Evolutionary conservation across 148 eudicot species (phyloP), one percentile per base, ranked within the genome.

Genomic region (Rheum nobile): DNA sequence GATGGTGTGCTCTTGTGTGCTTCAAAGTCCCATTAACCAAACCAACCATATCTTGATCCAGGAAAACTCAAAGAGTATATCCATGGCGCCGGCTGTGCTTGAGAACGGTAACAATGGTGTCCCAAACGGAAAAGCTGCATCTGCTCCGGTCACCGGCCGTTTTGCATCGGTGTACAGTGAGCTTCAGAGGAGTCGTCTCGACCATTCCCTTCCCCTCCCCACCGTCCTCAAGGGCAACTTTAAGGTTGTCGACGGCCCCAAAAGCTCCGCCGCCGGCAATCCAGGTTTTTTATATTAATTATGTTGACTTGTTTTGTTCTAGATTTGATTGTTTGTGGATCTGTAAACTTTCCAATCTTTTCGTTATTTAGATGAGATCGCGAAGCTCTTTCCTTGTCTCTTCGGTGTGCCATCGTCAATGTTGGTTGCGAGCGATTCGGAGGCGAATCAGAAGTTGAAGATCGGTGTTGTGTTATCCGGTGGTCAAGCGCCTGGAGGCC

Each of bases 401-500:
- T 95, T 86, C 68, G 98, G 97, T 69, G 97, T 91, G 79, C 98
- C 98, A 34, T 91, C 97, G 0, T 89, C 90, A 24, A 48, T 78
- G 80, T 67, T 91, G 83, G 89, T 88, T 63, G 92, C 97, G 0
- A 84, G 88, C 13, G 89, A 87, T 1, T 77, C 86, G 0, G 80
- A 75, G 3, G 77, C 87, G 4, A 80, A 78, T 43, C 83, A 82
- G 79, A 85, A 76, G 75, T 81, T 95, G 86, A 95, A 91, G 80
- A 88, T 95, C 16, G 98, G 98, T 71, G 93, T 91, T 54, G 98
- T 95, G 32, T 77, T 95, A 77, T 95, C 98, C 0, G 97, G 98
- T 71, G 97, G 98, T 65, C 98, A 91, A 87, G 98, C 98, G 43
- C 98, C 98, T 29, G 98, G 98, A 76, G 98, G 98, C 22, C 98